phyloP scores from a whole-genome alignment of 345 rosid genomes.

The Raphanus sativus region DNA sequence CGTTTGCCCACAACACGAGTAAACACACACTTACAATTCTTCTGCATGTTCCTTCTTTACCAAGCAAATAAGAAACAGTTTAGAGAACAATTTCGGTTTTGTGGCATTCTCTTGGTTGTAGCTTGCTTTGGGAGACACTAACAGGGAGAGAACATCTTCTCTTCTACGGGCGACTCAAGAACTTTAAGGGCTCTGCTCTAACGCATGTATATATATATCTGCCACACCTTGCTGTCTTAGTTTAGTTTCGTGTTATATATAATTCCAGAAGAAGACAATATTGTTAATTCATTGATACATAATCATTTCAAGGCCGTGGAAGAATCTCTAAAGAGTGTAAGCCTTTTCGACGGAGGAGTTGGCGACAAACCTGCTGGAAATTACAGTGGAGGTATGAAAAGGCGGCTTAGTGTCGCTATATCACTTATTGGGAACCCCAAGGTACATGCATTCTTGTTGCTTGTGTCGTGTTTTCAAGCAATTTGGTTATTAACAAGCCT shows the following conservation, averaged over 20 bases:
- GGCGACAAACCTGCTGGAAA: slow-evolving; percentile 85
- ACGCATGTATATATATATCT: slow-evolving; percentile 37
- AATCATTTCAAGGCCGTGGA: slow-evolving; percentile 70
- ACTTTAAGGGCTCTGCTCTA: slow-evolving; percentile 68
- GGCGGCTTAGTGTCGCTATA: slow-evolving; percentile 95
- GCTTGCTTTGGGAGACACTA: slow-evolving; percentile 90
- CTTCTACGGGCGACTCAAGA: slow-evolving; percentile 95
- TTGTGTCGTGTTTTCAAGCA: slow-evolving; percentile 1
- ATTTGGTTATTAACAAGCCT: neutral
- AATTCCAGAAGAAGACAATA: neutral
- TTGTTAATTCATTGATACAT: slow-evolving; percentile 20
- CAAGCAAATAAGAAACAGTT: neutral
- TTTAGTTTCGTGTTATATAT: neutral
- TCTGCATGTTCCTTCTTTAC: neutral
- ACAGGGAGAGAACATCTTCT: slow-evolving; percentile 90
- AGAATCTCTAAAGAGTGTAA: slow-evolving; percentile 74
- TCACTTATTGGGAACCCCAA: slow-evolving; percentile 94
- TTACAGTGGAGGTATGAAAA: slow-evolving; percentile 98
- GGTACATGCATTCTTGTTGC: slow-evolving; percentile 38
- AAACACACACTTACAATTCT: neutral
- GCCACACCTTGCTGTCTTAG: neutral
- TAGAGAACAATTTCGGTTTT: neutral
- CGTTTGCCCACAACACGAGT: slow-evolving; percentile 97
- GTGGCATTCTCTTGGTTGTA: slow-evolving; percentile 34
- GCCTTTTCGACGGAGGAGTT: slow-evolving; percentile 78